phyloP scores from a whole-genome alignment of 805 yeast genomes.

The Metschnikowia arizonensis region DNA sequence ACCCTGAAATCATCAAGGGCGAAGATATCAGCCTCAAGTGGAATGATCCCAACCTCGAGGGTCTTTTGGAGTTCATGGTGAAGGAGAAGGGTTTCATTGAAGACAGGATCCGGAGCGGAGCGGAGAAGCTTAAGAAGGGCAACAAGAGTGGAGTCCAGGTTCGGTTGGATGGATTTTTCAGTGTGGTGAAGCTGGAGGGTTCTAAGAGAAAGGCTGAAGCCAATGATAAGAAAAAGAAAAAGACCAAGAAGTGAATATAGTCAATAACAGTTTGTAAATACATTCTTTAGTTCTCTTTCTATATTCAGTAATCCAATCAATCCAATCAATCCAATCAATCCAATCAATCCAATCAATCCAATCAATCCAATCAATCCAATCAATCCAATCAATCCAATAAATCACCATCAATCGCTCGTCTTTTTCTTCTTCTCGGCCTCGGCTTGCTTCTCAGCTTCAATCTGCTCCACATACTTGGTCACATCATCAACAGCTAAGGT shows the following conservation, averaged over 20 bases:
- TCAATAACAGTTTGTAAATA: no score
- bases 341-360: no score
- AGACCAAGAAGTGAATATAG: slow-evolving; percentile 12
- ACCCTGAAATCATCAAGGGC: slow-evolving; percentile 74
- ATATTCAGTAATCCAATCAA: no score
- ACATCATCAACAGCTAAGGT: slow-evolving; percentile 67
- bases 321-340: no score
- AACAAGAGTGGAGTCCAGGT: slow-evolving; percentile 85
- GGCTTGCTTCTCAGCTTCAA: slow-evolving; percentile 83
- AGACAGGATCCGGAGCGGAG: slow-evolving; percentile 85
- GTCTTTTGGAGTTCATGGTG: slow-evolving; percentile 76
- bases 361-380: no score
- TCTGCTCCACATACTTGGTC: slow-evolving; percentile 67
- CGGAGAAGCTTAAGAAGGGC: slow-evolving; percentile 78
- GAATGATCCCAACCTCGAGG: slow-evolving; percentile 85
- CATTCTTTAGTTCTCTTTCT: no score
- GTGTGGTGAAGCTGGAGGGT: slow-evolving; percentile 48
- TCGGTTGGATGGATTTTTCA: slow-evolving; percentile 87
- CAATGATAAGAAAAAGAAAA: slow-evolving; percentile 29
- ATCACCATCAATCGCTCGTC: slow-evolving; percentile 19
- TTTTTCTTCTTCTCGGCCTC: slow-evolving; percentile 63
- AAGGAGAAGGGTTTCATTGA: slow-evolving; percentile 88
- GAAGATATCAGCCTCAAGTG: slow-evolving; percentile 70
- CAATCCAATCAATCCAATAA: no score
- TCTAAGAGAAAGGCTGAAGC: slow-evolving; percentile 34